Evolutionary conservation across 139 green algal species (phyloP), one percentile per base, ranked within the genome.

Genomic region (Medakamo hakoo): DNA sequence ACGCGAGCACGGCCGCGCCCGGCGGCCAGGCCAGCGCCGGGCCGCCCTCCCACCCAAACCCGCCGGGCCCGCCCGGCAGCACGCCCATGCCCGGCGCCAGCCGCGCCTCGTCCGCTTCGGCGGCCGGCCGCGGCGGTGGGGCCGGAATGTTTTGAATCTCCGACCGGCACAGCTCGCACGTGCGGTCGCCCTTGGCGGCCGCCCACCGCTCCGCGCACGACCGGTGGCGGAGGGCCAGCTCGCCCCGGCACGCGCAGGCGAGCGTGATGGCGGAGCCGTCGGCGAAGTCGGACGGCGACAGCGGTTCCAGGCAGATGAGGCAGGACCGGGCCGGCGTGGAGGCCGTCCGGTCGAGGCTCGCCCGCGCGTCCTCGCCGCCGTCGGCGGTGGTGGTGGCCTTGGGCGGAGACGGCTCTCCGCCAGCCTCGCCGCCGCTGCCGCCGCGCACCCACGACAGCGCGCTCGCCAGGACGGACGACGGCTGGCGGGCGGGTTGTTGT

Each of bases 231-330:
- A 21, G 4, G n/a, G 56, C 56, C 14, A 60, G 14, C 14, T 60
- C 56, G 56, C 56, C 56, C n/a, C 56, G 56, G 56, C 56, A 60
- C 14, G n/a, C 56, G 56, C 56, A 60, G 56, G n/a, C 56, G n/a
- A 60, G 56, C 4, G 14, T 16, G 14, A 60, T 60, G 56, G 56
- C 56, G n/a, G 14, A 9, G 14, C 56, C 56, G n/a, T 9, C 14
- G 14, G n/a, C 56, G 18, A 30, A 60, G 14, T 60, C 56, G n/a
- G n/a, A 9, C 14, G 56, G n/a, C 9, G 56, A 26, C n/a, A 60
- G 24, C 4, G 56, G 56, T 4, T 60, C 56, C 14, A 60, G 24
- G 18, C 56, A 60, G 24, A 60, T 60, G 24, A 60, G 56, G 24
- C 56, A 60, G 40, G 40, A n/a, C n/a, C n/a, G n/a, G n/a, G n/a